Evolutionary conservation across 768 basidiomycete genomes (phyloP).

Genomic region (Gyrodon lividus): DNA sequence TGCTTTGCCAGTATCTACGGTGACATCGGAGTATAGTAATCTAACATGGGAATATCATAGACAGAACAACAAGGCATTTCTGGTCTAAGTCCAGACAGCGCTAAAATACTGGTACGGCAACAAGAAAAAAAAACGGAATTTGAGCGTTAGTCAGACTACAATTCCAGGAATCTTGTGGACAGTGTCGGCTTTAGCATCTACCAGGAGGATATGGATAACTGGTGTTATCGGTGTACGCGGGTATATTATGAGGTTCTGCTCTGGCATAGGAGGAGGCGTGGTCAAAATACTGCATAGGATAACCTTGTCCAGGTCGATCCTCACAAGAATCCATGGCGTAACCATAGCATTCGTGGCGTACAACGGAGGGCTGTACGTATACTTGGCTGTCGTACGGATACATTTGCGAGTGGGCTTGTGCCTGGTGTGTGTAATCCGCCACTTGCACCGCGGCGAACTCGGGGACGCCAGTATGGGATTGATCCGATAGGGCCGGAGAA

Average conservation of each 20-base stretch:
- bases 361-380: constrained; percentile 5
- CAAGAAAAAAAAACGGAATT: constrained; percentile 4
- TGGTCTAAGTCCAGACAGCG: constrained; percentile 13
- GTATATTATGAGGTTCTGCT: constrained; percentile 10
- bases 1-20: constrained; percentile 15
- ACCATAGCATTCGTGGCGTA: constrained; percentile 15
- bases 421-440: constrained; percentile 3
- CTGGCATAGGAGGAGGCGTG: constrained; percentile 1
- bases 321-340: constrained; percentile 7
- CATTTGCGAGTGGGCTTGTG: constrained; percentile 1
- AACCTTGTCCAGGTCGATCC: constrained; percentile 14
- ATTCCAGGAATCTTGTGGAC: background rate
- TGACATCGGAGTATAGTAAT: constrained; percentile 9
- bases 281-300: constrained; percentile 9
- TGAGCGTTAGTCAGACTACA: constrained; percentile 3
- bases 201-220: constrained; percentile 11
- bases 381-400: constrained; percentile 1
- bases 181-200: constrained; percentile 7
- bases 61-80: constrained; percentile 9
- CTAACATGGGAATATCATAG: background rate
- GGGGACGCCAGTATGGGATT: constrained; percentile 13
- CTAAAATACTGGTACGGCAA: constrained; percentile 5
- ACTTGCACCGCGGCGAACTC: constrained; percentile 8
- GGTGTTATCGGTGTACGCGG: constrained; percentile 12
- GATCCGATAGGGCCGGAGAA: constrained; percentile 25